phyloP scores from a whole-genome alignment of 805 yeast species.

The Teunomyces stri region DNA sequence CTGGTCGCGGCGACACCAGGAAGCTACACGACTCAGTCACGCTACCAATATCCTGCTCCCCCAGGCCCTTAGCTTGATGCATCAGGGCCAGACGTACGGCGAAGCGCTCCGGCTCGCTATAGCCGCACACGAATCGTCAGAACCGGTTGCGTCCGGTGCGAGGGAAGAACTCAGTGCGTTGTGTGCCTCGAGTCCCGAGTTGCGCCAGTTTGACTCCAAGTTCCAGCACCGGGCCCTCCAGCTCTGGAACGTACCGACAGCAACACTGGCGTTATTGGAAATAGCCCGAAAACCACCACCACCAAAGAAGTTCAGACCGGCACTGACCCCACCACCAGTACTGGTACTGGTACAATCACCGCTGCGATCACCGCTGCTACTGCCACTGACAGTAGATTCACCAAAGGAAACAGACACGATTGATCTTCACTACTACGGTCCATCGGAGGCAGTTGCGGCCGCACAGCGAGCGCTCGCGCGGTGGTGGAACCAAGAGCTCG shows the following conservation, averaged over 20 bases:
- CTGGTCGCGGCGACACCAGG: neutral
- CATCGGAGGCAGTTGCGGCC: slow-evolving; percentile 44
- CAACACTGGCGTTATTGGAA: neutral
- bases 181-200: neutral
- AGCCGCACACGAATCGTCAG: neutral
- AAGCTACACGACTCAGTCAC: neutral
- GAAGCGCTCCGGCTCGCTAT: neutral
- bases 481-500: slow-evolving; percentile 67
- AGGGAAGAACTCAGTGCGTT: neutral
- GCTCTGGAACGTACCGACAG: neutral
- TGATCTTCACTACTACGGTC: slow-evolving; percentile 59
- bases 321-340: neutral
- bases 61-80: neutral
- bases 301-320: neutral
- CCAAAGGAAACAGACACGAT: slow-evolving; percentile 14
- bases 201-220: neutral
- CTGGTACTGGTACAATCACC: neutral
- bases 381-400: neutral
- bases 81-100: neutral
- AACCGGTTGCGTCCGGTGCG: neutral
- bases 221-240: neutral
- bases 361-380: neutral
- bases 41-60: neutral
- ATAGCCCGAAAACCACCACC: neutral
- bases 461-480: slow-evolving; percentile 32